Conservation (phyloP, 371 early-diverging fungal species). For the Lichtheimia ramosa region DNA sequence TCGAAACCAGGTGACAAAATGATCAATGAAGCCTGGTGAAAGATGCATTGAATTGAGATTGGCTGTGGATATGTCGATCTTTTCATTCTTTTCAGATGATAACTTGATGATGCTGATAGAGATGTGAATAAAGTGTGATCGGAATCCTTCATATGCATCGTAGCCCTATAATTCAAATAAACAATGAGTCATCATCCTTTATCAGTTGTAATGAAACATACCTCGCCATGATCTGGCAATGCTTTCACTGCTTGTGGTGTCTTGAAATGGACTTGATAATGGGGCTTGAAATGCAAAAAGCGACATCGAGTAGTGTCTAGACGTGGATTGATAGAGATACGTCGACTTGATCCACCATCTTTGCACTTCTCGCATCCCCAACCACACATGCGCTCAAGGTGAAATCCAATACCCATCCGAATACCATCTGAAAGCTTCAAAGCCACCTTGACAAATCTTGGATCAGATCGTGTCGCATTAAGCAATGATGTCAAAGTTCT, state of each 20-base stretch:
- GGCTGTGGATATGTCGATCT: constrained; percentile 19
- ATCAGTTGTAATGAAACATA: constrained; percentile 8
- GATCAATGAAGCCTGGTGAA: constrained; percentile 42
- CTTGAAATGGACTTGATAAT: constrained; percentile 51
- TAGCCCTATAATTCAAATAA: constrained; percentile 24
- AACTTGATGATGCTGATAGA: constrained; percentile 51
- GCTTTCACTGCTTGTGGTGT: constrained; percentile 41
- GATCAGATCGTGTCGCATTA: constrained; percentile 2
- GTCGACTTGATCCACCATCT: constrained; percentile 7
- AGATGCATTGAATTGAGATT: constrained; percentile 46
- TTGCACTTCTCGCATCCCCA: constrained; percentile 49
- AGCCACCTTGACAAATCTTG: constrained; percentile 34
- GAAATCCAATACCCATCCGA: constrained; percentile 48
- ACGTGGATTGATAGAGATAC: constrained; percentile 5
- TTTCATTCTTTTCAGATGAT: constrained; percentile 13
- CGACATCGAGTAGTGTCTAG: constrained; percentile 22
- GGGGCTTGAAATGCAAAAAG: constrained; percentile 47
- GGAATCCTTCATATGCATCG: constrained; percentile 70
- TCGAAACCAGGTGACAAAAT: constrained; percentile 38
- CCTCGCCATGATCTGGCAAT: constrained; percentile 27
- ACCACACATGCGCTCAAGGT: constrained; percentile 29
- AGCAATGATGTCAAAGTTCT: constrained; percentile 5
- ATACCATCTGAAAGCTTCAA: constrained; percentile 46
- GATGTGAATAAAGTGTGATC: constrained; percentile 63
- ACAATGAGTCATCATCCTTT: neutral